Percentiles rank a stretch among this genome's conserved stretches.
These are phyloP conservation scores for Forsythia viridissima DNA, from an alignment of 257 asterid genomes.

Conservation along the genomic window DNA sequence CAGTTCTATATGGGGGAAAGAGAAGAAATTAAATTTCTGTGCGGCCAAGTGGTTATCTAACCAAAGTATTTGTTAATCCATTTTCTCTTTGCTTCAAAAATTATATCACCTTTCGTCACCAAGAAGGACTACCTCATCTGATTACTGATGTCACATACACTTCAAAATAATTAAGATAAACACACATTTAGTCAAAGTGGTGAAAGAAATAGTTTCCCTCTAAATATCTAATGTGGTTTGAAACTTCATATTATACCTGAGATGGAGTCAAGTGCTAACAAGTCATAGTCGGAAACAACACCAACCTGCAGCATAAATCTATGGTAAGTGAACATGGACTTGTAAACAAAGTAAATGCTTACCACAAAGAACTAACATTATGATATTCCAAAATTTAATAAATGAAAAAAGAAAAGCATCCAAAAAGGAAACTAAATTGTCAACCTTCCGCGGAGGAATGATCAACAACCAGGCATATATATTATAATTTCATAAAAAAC, in stretches of 20 bases:
- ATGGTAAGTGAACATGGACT: neutral
- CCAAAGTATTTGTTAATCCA: neutral
- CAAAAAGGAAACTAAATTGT: neutral
- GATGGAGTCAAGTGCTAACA: conserved; percentile 83
- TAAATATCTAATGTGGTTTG: neutral
- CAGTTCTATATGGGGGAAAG: neutral
- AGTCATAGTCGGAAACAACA: conserved; percentile 91
- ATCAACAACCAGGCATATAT: neutral
- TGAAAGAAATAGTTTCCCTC: neutral
- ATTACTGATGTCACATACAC: too few species aligned
- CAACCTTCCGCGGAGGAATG: neutral
- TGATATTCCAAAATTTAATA: neutral
- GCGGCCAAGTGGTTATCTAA: neutral
- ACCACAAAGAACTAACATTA: neutral
- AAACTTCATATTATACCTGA: conserved; percentile 55
- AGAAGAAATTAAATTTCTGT: neutral
- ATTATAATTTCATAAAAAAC: neutral
- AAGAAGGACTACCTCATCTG: too few species aligned
- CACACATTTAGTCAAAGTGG: neutral
- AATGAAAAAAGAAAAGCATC: neutral
- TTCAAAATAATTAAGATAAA: neutral
- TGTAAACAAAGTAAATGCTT: neutral
- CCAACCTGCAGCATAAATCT: conserved; percentile 59
- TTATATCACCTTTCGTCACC: neutral
- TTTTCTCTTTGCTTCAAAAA: neutral